Evolutionary conservation across 2,329 filamentous ascomycete genomes (phyloP), one percentile per base, ranked within the genome.

Genomic region (Fusarium sp.): DNA sequence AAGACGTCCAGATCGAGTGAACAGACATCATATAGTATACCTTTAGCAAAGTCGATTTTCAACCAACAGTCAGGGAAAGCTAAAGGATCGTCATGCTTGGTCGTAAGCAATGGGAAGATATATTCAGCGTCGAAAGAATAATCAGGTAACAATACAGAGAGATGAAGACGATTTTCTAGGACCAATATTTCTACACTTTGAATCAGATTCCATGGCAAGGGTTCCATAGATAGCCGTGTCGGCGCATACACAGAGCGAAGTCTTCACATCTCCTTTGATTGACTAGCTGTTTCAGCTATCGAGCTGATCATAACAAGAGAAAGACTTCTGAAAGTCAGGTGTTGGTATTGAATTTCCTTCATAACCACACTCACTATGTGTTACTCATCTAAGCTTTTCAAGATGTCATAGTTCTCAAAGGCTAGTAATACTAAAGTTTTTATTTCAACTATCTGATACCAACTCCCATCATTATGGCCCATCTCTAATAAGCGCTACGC

Each of bases 401-500:
- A 16, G 4, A 18, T 18, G 3, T 23, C 21, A 14, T 21, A 4
- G 21, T 23, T 19, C 11, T 23, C 15, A 11, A 23, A 14, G 8
- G 45, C 29, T 21, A 25, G 6, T 6, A 10, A 35, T 4, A 21
- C 16, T 3, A 21, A 9, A 3, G 2, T 23, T 23, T 51, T 33
- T 15, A 10, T 25, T 51, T 35, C 48, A 33, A n/a, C 31, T 35
- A 25, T 35, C 18, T 25, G 12, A 10, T 25, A 18, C 10, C 21
- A 9, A 15, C 6, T 10, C 12, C 7, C 10, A 14, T 16, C 21
- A 9, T 16, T 10, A 18, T 11, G 7, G 3, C 21, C 7, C 4
- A 0, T 5, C 18, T 23, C 11, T 23, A 23, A 23, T 5, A 33
- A 10, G 1, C 4, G 0, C 8, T 23, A 49, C n/a, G 4, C 9